Conservation (phyloP, 768 basidiomycete species). For the Lactarius psammicola region DNA sequence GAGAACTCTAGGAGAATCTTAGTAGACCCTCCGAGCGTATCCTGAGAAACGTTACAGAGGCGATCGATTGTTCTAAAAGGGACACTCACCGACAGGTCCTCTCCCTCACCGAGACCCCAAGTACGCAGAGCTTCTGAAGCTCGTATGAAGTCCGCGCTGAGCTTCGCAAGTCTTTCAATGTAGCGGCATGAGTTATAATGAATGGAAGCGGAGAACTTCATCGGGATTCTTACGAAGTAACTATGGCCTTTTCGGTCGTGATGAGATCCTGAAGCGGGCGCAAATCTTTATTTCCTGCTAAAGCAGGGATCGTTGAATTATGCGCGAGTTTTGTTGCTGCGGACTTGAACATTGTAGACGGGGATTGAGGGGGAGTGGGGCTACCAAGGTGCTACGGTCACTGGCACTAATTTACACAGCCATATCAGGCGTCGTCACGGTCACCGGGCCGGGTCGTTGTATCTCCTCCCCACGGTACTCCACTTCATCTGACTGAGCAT, state of each 20-base stretch:
- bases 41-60: conserved; percentile 43
- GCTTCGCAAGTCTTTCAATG: conserved; percentile 53
- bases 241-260: conserved; percentile 79
- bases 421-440: neutral
- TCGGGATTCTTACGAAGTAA: conserved; percentile 56
- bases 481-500: too few species aligned
- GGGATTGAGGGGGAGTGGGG: neutral
- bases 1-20: conserved; percentile 67
- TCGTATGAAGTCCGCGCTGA: conserved; percentile 63
- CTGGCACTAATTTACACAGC: conserved; percentile 3
- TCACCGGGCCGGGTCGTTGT: neutral
- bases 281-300: conserved; percentile 73
- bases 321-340: conserved; percentile 85
- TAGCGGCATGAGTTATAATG: neutral
- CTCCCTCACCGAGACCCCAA: conserved; percentile 81
- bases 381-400: neutral
- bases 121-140: conserved; percentile 67
- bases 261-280: conserved; percentile 86
- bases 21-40: conserved; percentile 69
- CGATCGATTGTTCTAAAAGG: conserved; percentile 1
- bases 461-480: too few species aligned
- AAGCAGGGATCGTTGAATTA: conserved; percentile 75
- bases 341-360: conserved; percentile 62
- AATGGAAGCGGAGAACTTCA: neutral
- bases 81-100: conserved; percentile 67